These are phyloP conservation scores for Aspergillus novofumigatus DNA, from an alignment of 2,329 filamentous ascomycete species.

Conservation along the genomic window DNA sequence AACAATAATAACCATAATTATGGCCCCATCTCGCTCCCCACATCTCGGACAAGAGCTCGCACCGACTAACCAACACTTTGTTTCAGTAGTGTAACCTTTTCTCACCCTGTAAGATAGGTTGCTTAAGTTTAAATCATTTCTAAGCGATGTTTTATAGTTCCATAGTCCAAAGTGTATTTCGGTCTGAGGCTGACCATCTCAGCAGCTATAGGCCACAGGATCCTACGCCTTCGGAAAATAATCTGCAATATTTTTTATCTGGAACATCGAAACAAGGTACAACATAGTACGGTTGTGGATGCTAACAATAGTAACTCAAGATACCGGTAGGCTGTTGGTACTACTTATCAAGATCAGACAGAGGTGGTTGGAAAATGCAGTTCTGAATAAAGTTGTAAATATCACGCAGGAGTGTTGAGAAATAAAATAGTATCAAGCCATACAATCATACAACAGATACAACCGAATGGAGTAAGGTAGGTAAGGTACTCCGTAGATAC, in stretches of 20 bases:
- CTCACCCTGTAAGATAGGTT: not conserved
- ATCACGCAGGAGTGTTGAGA: not conserved
- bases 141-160: not conserved
- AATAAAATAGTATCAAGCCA: not conserved
- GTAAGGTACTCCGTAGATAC: no score
- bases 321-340: not conserved
- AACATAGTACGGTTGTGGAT: not conserved
- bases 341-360: not conserved
- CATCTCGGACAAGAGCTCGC: not conserved
- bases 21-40: constrained; percentile 4
- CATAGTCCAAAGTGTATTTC: not conserved
- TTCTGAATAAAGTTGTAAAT: not conserved
- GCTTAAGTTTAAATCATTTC: not conserved
- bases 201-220: not conserved
- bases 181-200: not conserved
- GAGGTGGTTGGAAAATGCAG: not conserved
- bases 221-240: not conserved
- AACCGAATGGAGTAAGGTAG: no score
- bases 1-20: constrained; percentile 9
- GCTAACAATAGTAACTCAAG: not conserved
- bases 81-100: not conserved
- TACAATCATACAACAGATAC: no score
- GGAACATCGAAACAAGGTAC: not conserved
- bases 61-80: not conserved
- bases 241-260: not conserved